Percentiles rank a stretch among this genome's conserved stretches.
Conservation (phyloP, 768 basidiomycete species). For the Dentipellis sp. region DNA sequence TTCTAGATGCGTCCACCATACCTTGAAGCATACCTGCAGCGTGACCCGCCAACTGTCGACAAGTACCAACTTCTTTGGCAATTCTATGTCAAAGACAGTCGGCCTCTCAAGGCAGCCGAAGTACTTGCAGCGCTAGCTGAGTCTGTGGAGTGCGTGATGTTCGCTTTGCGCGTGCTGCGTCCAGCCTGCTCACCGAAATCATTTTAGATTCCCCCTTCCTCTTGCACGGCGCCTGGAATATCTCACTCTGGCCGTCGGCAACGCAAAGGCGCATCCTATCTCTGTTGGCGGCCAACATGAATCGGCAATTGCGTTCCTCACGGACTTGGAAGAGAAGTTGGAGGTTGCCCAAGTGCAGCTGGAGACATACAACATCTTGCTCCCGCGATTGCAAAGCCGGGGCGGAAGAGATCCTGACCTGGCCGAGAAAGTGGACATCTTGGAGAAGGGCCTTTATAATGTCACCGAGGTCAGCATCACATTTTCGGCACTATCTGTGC, state of each 20-base stretch:
- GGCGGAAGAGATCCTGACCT: constrained; percentile 34
- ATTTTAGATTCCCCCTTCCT: constrained; percentile 49
- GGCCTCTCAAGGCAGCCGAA: constrained; percentile 81
- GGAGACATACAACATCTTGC: constrained; percentile 70
- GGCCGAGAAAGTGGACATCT: constrained; percentile 50
- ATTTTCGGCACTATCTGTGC: too few species aligned
- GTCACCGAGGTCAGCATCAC: constrained; percentile 67
- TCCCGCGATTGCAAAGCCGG: constrained; percentile 48
- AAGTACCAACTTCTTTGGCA: constrained; percentile 93
- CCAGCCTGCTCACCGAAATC: not conserved
- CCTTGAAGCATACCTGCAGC: constrained; percentile 79
- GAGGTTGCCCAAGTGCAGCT: constrained; percentile 96
- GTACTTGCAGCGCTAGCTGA: constrained; percentile 79
- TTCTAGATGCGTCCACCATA: constrained; percentile 74
- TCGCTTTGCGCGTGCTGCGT: too few species aligned
- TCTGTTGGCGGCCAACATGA: constrained; percentile 71
- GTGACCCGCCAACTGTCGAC: constrained; percentile 70
- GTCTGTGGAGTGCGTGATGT: constrained; percentile 57
- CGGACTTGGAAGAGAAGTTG: constrained; percentile 89
- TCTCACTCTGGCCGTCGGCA: constrained; percentile 88
- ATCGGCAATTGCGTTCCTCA: constrained; percentile 92
- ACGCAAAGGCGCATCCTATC: constrained; percentile 91
- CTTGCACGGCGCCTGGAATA: constrained; percentile 81
- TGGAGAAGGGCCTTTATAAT: constrained; percentile 55
- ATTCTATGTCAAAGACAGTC: constrained; percentile 89